Evolutionary conservation across 2,329 filamentous ascomycete species (phyloP).

Genomic region (Amesomyces nigricolor): DNA sequence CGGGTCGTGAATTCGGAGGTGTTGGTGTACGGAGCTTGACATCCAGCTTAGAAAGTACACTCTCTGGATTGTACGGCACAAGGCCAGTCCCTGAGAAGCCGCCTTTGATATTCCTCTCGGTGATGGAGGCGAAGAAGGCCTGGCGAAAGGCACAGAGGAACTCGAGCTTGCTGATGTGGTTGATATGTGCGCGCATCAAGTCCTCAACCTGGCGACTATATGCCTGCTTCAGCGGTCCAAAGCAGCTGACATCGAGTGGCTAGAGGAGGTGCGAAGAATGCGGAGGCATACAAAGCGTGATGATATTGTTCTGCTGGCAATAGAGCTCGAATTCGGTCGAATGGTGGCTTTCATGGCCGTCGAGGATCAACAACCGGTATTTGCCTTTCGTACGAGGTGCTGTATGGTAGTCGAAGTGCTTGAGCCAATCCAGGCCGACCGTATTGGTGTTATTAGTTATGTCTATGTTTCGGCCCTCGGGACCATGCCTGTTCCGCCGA

Average conservation of each 20-base stretch:
- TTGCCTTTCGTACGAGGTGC: neutral
- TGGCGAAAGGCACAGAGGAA: too few relatives aligned
- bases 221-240: neutral
- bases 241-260: constrained; percentile 4
- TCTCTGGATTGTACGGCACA: too few relatives aligned
- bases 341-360: constrained; percentile 8
- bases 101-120: too few relatives aligned
- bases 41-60: too few relatives aligned
- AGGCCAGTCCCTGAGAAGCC: too few relatives aligned
- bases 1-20: too few relatives aligned
- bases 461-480: neutral
- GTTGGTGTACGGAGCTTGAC: too few relatives aligned
- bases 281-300: neutral
- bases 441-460: constrained; percentile 2
- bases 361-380: constrained; percentile 7
- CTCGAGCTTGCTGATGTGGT: too few relatives aligned
- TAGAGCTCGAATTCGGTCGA: constrained; percentile 7
- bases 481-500: too few relatives aligned
- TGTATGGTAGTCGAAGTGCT: constrained; percentile 4
- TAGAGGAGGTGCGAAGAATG: neutral
- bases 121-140: too few relatives aligned
- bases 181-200: neutral
- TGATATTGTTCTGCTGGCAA: neutral
- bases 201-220: neutral
- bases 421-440: constrained; percentile 4